These are phyloP conservation scores for Lonicera japonica DNA, from an alignment of 129 eudicot species.

Conservation along the genomic window DNA sequence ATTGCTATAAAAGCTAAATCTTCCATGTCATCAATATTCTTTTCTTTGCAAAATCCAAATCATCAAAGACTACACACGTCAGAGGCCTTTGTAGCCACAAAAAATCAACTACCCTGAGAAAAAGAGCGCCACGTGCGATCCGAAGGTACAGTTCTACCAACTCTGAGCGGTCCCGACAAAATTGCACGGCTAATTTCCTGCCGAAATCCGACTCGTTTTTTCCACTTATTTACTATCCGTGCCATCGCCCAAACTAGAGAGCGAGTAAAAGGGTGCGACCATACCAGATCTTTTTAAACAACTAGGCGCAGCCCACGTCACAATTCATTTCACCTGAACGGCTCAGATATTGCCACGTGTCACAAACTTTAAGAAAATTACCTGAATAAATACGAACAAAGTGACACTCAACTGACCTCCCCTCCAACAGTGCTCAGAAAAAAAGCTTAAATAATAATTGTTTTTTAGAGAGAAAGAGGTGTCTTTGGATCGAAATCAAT, in stretches of 20 bases:
- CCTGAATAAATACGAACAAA: not conserved
- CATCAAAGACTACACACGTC: conserved; percentile 1
- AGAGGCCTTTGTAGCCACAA: not conserved
- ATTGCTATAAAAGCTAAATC: not conserved
- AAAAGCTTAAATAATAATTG: not conserved
- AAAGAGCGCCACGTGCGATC: not conserved
- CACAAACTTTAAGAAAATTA: conserved; percentile 3
- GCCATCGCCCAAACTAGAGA: conserved; percentile 17
- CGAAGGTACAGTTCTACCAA: not conserved
- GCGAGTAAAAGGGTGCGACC: conserved; percentile 33
- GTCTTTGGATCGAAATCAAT: not conserved
- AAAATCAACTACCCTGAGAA: not conserved
- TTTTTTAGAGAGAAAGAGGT: no score
- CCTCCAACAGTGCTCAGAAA: not conserved
- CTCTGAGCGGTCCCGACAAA: not conserved
- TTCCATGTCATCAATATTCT: not conserved
- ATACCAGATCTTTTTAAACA: not conserved
- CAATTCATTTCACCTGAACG: not conserved
- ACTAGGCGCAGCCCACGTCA: conserved; percentile 10
- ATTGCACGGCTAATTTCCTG: no score
- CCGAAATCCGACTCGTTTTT: no score
- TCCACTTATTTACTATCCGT: conserved; percentile 12
- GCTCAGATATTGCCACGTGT: conserved; percentile 12
- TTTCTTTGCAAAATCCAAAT: not conserved
- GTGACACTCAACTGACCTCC: not conserved